Evolutionary conservation across 106 monocot genomes (phyloP).

Genomic region (Acanthochlamys bracteata): DNA sequence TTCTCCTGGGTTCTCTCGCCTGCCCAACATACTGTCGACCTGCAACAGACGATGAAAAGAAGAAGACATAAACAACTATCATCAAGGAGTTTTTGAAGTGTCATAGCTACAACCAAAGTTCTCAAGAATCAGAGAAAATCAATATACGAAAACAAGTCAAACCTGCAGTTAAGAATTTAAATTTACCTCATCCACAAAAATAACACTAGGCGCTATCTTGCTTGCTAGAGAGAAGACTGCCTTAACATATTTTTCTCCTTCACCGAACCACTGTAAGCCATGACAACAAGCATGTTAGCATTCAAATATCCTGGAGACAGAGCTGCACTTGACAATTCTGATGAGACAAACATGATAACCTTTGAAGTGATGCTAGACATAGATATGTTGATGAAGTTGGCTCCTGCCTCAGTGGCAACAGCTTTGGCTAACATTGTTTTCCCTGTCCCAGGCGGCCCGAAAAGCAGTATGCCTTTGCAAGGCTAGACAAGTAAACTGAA

Average conservation of each 20-base stretch:
- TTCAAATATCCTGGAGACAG: too few species aligned
- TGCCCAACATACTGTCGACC: conserved; percentile 91
- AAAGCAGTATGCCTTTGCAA: conserved; percentile 93
- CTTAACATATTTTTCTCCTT: conserved; percentile 99
- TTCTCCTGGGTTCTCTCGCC: conserved; percentile 81
- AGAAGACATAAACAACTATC: not conserved
- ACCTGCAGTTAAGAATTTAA: not conserved
- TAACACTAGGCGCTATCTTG: conserved; percentile 96
- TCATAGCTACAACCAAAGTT: too few species aligned
- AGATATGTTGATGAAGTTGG: conserved; percentile 98
- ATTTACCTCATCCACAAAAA: conserved; percentile 97
- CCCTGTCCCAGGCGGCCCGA: conserved; percentile 96
- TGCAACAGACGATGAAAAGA: conserved; percentile 9
- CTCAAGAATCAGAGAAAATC: not conserved
- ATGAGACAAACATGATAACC: conserved; percentile 20
- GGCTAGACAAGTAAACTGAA: conserved; percentile 38
- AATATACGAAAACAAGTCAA: not conserved
- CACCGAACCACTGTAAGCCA: conserved; percentile 86
- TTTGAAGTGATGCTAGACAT: conserved; percentile 99
- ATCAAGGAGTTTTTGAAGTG: not conserved
- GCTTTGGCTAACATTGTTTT: conserved; percentile 99
- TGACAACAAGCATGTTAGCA: not conserved
- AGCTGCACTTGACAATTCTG: too few species aligned
- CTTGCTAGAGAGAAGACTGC: conserved; percentile 97
- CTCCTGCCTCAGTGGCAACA: conserved; percentile 94